Evolutionary conservation across 73 alveolate species (phyloP).

Genomic region (Paramecium primaurelia): DNA sequence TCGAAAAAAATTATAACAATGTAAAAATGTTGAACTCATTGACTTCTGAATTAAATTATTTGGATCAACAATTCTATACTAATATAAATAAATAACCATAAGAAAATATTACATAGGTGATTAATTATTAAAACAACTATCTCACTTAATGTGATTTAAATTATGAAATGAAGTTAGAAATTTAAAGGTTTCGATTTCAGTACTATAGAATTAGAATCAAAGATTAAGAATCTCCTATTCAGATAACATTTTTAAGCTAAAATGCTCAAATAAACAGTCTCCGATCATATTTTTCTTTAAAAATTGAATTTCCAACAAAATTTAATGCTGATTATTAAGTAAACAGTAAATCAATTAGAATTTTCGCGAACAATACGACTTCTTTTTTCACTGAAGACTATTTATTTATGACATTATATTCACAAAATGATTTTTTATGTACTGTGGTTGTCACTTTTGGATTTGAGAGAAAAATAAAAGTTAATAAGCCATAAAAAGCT

Average conservation of each 20-base stretch:
- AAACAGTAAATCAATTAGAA: not conserved
- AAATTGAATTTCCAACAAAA: conserved; percentile 42
- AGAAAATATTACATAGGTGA: not conserved
- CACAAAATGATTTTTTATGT: conserved; percentile 4
- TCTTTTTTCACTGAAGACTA: not conserved
- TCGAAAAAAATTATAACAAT: not conserved
- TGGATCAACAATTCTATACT: not conserved
- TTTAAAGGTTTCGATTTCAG: not conserved
- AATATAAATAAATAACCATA: not conserved
- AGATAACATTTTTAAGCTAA: not conserved
- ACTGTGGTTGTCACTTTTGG: not conserved
- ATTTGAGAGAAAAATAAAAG: not conserved
- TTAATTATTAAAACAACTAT: not conserved
- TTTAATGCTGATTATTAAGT: not conserved
- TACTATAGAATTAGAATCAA: not conserved
- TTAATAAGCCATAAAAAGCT: not conserved
- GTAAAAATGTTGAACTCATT: not conserved
- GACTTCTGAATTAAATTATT: not conserved
- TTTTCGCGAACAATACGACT: not conserved
- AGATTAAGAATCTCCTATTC: not conserved
- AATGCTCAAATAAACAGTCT: not conserved
- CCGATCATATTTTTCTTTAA: not conserved
- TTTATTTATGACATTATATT: not conserved
- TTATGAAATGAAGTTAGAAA: not conserved
- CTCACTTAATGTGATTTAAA: not conserved